These are phyloP conservation scores for Pythium sp. DNA, from an alignment of 352 stramenopile species.

Conservation along the genomic window DNA sequence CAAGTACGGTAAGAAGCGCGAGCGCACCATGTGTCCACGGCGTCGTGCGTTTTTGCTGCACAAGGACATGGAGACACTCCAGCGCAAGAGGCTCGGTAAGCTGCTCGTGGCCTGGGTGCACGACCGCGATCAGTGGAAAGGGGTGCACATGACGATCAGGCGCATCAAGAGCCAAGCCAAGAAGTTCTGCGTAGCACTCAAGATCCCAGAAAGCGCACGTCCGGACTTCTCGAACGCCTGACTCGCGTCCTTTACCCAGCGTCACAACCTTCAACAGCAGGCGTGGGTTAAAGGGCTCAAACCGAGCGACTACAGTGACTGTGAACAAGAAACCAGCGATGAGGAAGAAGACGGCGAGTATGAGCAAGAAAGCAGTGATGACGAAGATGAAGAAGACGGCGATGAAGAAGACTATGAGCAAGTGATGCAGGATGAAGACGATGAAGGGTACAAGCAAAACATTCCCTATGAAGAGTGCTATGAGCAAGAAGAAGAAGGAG, in stretches of 20 bases:
- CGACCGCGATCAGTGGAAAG: constrained; percentile 25
- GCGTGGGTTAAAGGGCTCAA: too few species aligned
- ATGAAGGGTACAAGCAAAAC: too few species aligned
- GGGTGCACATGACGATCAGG: constrained; percentile 21
- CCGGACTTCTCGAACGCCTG: constrained; percentile 62
- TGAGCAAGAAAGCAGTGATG: background rate
- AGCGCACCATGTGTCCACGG: too few species aligned
- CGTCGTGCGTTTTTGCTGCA: background rate
- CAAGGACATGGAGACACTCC: constrained; percentile 15
- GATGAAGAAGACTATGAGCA: background rate
- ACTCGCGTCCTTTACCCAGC: constrained; percentile 51
- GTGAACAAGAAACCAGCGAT: background rate
- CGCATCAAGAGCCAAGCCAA: constrained; percentile 37
- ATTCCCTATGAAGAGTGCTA: background rate
- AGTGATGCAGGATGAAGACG: too few species aligned
- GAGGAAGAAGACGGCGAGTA: background rate
- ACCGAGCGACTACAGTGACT: background rate
- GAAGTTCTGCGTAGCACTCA: constrained; percentile 32
- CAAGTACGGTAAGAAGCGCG: background rate
- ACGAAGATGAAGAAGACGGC: too few species aligned
- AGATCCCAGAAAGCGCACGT: constrained; percentile 20
- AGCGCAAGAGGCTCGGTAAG: constrained; percentile 48
- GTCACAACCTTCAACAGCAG: constrained; percentile 22
- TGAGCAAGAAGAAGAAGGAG: background rate
- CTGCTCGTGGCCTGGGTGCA: constrained; percentile 44